Base-by-base conservation (phyloP, 2,329 filamentous ascomycete species). In the Helminthosporium solani region DNA sequence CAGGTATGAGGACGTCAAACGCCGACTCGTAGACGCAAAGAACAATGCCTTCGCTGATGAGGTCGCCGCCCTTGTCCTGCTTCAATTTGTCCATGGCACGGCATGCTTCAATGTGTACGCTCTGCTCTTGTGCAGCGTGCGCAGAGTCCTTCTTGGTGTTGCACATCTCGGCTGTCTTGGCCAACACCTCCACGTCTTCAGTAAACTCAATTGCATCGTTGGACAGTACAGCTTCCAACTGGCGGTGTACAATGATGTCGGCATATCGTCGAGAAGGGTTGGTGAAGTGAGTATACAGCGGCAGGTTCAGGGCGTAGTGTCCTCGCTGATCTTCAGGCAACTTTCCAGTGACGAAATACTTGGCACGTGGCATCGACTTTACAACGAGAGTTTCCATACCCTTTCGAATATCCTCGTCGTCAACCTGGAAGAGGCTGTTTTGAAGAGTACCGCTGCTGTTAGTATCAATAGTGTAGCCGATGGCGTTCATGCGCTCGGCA, bases 71-170 rank as follows among this genome's bases (percentile, higher is more conserved):
- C 58, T 84, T 81, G 59, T 95, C 88, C 67, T 90, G 85, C 56
- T 88, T 85, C 72, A 87, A 88, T 76, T 88, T 90, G 74, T 97
- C 91, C 88, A 99, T 96, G 61, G 84, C 86, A 59, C 94, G 87
- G 78, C 94, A 99, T 4, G 92, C 90, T 70, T 97, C 94, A 54
- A 99, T 96, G 74, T 99, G 94, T 40, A 99, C 90, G 71, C 94
- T 97, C 75, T 99, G 94, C 71, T 99, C 94, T 71, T 99, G 94
- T 12, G 94, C 94, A 64, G 90, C 94, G 74, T 96, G 92, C 1
- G 94, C 90, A 11, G 91, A 97, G 68, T 99, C 94, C 73, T 97
- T 99, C 84, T 97, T 99, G 67, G 88, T 96, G 77, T 99, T 99
- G 80, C 90, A 96, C 58, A 89, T 84, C 72, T 99, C 94, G 7